phyloP scores from a whole-genome alignment of 108 stramenopile genomes.

The Nitzschia inconspicua region DNA sequence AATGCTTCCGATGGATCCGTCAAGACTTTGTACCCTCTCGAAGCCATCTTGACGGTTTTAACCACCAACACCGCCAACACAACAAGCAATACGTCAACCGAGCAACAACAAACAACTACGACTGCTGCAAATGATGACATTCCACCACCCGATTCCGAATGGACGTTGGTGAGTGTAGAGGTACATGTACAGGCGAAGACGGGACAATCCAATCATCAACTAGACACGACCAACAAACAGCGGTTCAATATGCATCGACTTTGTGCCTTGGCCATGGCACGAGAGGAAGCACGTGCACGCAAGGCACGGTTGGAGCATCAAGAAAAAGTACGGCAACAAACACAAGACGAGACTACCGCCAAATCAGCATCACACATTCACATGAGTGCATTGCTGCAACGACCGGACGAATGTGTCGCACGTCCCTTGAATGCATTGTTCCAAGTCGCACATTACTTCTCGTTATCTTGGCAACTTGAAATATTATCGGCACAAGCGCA shows the following conservation, averaged over 20 bases:
- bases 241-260: conserved; percentile 83
- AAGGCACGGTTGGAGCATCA: conserved; percentile 5
- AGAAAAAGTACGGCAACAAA: conserved; percentile 12
- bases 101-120: background rate
- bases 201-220: conserved; percentile 86
- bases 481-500: conserved; percentile 81
- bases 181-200: conserved; percentile 76
- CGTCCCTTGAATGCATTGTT: conserved; percentile 71
- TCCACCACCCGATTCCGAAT: conserved; percentile 45
- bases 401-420: conserved; percentile 25
- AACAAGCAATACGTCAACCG: background rate
- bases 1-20: conserved; percentile 4
- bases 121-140: background rate
- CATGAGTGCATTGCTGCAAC: background rate
- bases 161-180: conserved; percentile 76
- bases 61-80: conserved; percentile 11
- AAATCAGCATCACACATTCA: background rate
- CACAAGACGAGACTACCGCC: background rate
- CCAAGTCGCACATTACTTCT: conserved; percentile 77
- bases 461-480: conserved; percentile 78
- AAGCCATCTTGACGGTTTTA: conserved; percentile 75
- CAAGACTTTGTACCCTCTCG: conserved; percentile 67
- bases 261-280: conserved; percentile 72
- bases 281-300: conserved; percentile 45
- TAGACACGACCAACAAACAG: conserved; percentile 72